Base-by-base conservation (phyloP, 805 yeast species). In the Starmerella bombi region DNA sequence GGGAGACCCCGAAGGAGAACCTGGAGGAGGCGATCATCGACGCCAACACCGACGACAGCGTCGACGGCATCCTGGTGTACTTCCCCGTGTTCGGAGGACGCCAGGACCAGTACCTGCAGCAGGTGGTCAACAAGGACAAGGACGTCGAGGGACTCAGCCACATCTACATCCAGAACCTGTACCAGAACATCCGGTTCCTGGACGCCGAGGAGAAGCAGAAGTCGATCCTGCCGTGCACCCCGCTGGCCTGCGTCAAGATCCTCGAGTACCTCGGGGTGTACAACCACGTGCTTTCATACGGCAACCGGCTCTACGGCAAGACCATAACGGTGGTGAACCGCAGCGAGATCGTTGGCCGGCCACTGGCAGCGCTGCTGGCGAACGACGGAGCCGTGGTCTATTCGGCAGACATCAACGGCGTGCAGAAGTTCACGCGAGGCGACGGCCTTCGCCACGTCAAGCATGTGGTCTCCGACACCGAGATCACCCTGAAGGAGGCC, bases 311-410 rank as follows among this genome's bases (percentile, higher is more conserved):
- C 18, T 91, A 83, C 54, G 98, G 98, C 34, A 86, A 85, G 62
- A 88, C 91, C 38, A 70, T 88, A 41, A 77, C 93, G 36, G 77
- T 91, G 34, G 86, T 91, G 38, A 91, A 91, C 63, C 70, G 98
- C 55, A 81, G 94, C 10, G 98, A 91, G 62, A 88, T 91, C 55
- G 98, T 91, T 18, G 98, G 98, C 10, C 74, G 98, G 52, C 98
- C 98, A 1, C 65, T 91, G 44, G 97, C 97, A 25, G 97, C 98
- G 0, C 62, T 91, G 28, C 66, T 91, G 48, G 97, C 98, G 16
- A 91, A 91, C 56, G 98, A 91, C 57, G 98, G 98, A 47, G 98
- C 98, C 18, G 79, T 78, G 1, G 97, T 91, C 2, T 91, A 80
- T 59, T 86, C 97, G 1, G 88, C 77, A 2, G 97, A 91, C 57